Conservation (phyloP, 2,329 filamentous ascomycete genomes). For the Phoma sp. region DNA sequence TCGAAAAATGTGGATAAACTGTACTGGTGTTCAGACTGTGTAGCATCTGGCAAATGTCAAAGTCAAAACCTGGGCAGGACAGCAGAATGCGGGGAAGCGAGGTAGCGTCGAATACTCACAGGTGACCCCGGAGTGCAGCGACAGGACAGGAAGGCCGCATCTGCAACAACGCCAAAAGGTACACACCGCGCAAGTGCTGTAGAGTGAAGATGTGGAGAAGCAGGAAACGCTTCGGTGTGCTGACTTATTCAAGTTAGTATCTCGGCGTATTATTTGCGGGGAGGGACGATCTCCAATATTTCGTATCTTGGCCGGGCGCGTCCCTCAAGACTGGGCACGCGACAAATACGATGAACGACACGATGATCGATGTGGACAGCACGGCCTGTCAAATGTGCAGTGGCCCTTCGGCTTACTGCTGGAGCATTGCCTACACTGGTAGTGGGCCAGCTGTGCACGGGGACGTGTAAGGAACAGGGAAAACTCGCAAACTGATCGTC, state of each 20-base stretch:
- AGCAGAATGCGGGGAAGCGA: constrained; percentile 14
- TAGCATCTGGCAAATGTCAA: background rate
- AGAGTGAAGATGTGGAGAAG: constrained; percentile 10
- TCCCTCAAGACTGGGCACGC: constrained; percentile 7
- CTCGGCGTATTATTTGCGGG: constrained; percentile 20
- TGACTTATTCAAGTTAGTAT: constrained; percentile 10
- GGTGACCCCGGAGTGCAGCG: constrained; percentile 14
- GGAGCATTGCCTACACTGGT: background rate
- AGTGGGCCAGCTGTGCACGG: constrained; percentile 24
- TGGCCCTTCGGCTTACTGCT: background rate
- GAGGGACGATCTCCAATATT: constrained; percentile 23
- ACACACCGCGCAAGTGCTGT: constrained; percentile 3
- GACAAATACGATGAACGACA: constrained; percentile 6
- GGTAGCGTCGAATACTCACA: constrained; percentile 9
- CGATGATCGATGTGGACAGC: background rate
- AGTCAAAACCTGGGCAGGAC: background rate
- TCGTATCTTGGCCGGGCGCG: constrained; percentile 9
- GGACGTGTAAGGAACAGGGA: constrained; percentile 23
- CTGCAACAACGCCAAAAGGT: constrained; percentile 3
- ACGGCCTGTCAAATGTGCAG: background rate
- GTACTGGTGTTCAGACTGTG: background rate
- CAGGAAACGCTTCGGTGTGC: constrained; percentile 16
- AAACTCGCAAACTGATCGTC: constrained; percentile 2
- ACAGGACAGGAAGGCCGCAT: constrained; percentile 15
- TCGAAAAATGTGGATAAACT: background rate